Evolutionary conservation across 345 rosid species (phyloP), one percentile per base, ranked within the genome.

Genomic region (Raphanus raphanistrum): DNA sequence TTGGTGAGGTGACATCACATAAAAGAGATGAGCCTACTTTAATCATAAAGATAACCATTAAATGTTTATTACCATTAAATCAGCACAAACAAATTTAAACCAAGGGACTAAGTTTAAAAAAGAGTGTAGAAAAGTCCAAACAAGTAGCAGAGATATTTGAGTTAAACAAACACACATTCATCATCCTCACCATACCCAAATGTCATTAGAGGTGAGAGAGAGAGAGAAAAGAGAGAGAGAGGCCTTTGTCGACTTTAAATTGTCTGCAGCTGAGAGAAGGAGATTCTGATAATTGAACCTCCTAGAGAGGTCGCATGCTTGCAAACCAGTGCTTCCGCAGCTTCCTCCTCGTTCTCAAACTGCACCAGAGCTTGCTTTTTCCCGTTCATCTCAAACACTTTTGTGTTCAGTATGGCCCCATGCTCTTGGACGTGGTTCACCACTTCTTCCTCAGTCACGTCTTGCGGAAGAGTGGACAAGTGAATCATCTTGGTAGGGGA

Each of bases 401-500:
- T 92, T 54, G 93, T 85, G 79, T 87, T 87, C 28, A 83, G 82
- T 13, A 94, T 84, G 5, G 79, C 52, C 15, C 97, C 97, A 5
- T 94, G 93, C 62, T 92, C 92, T 82, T 89, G 97, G 35, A 92
- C 83, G 79, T 88, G 97, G 73, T 68, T 83, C 52, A 82, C 81
- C 32, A 95, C 88, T 79, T 92, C 99, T 63, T 92, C 97, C 73
- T 95, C 99, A 0, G 89, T 83, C 63, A 89, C 84, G 6, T 90
- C 98, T 82, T 87, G 98, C 5, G 99, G 96, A 29, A 95, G 88
- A 67, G 96, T 86, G 15, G 99, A 95, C 41, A 95, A 77, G 86
- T 95, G 99, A 61, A 95, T 84, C 89, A 92, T 95, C 87, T 90
- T 95, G 36, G 98, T 95, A 2, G 99, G 99, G 4, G 98, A 92